Base-by-base conservation (phyloP, 1,284 basidiomycete genomes). In the Tilletiopsis washingtonensis region DNA sequence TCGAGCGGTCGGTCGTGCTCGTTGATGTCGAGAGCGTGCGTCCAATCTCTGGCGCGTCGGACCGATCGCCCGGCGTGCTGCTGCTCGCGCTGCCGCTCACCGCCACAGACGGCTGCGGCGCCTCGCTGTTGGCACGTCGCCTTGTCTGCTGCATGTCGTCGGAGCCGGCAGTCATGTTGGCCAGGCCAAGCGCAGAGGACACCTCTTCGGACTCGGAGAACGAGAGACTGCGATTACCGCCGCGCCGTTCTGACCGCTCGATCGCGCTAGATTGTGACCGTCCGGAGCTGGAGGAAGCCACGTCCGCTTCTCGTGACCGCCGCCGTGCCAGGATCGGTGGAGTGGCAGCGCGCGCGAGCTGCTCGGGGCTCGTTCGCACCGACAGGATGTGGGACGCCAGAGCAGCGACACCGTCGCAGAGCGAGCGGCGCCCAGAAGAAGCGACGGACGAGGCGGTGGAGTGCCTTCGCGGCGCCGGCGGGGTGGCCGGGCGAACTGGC, bases 1-100 rank as follows among this genome's bases (percentile, higher is more conserved):
- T 56, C 17, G 46, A 47, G 17, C 39, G n/a, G 17, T 27, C n/a
- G 32, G 63, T 58, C 23, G 59, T 52, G 23, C 60, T 65, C 0
- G 67, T 69, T 0, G 67, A 69, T 3, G 64, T 67, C 23, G 67
- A 69, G 0, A 62, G 64, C 4, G 67, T 67, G 15, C 65, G 55
- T 40, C 67, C 64, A 50, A 69, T 66, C n/a, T 69, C 67, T 2
- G 64, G 53, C 36, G 29, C 23, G 32, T 12, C 32, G 32, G 12
- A 12, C 12, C 12, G 12, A 34, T 34, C 32, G 32, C 12, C 17
- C 3, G 32, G 32, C 32, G 32, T 11, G 2, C 12, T 1, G 32
- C 32, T 34, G 12, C 17, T 17, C 2, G 12, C 32, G 3, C 12
- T 17, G 32, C 32, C 17, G 2, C 3, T 3, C 3, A 12, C 32